phyloP scores from a whole-genome alignment of 2,329 filamentous ascomycete species.

The Sarocladium oryzae region DNA sequence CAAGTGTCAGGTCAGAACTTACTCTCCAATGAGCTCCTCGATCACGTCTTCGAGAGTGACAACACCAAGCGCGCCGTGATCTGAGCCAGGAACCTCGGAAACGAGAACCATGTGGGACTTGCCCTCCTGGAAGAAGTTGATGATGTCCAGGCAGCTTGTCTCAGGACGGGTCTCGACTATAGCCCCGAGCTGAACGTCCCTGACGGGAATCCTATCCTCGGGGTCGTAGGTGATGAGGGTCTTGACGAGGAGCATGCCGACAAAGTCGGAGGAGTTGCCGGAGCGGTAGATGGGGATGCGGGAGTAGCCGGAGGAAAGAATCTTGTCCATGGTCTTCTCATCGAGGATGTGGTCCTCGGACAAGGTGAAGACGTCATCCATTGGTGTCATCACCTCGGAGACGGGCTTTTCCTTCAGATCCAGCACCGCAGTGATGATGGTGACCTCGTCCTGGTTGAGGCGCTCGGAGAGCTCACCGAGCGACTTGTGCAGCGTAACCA shows the following conservation, averaged over 20 bases:
- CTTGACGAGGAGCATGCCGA: constrained; percentile 97
- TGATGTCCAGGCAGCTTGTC: constrained; percentile 94
- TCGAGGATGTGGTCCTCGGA: constrained; percentile 91
- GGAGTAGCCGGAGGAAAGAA: constrained; percentile 90
- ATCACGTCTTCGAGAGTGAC: constrained; percentile 97
- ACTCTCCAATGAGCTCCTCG: constrained; percentile 97
- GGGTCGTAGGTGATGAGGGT: constrained; percentile 98
- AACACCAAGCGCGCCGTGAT: constrained; percentile 84
- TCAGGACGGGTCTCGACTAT: constrained; percentile 91
- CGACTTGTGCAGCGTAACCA: constrained; percentile 91
- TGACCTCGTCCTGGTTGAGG: constrained; percentile 94
- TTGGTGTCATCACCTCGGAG: constrained; percentile 95
- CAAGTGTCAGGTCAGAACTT: constrained; percentile 31
- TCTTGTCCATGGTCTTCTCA: constrained; percentile 89
- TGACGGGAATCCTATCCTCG: constrained; percentile 79
- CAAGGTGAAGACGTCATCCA: constrained; percentile 95
- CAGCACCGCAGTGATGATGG: constrained; percentile 93
- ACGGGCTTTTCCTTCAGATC: constrained; percentile 96
- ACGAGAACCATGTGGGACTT: constrained; percentile 99
- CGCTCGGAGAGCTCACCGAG: constrained; percentile 81
- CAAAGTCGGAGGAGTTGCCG: constrained; percentile 78
- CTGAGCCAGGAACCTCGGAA: constrained; percentile 82
- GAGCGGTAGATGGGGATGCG: constrained; percentile 90
- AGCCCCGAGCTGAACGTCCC: constrained; percentile 87
- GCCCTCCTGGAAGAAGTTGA: constrained; percentile 99